Base-by-base conservation (phyloP, 2,329 filamentous ascomycete genomes). In the Cercospora nicotianae region DNA sequence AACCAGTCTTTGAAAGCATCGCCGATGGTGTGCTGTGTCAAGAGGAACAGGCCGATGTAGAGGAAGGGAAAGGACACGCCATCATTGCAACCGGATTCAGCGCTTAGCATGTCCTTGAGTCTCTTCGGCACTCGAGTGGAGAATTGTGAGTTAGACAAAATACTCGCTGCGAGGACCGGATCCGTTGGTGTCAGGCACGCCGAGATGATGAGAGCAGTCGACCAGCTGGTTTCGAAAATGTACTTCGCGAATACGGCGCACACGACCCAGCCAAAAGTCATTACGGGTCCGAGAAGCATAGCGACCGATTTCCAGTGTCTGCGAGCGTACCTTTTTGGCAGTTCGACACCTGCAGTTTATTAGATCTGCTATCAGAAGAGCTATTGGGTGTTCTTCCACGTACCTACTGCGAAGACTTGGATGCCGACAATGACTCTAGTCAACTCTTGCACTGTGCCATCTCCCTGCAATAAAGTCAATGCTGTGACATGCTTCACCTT, bases 161-260 rank as follows among this genome's bases (percentile, higher is more conserved):
- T 85, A 23, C 80, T 83, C 3, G 85, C 83, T 1, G 85, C 83
- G 12, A 87, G 77, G 0, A 87, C 84, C 0, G 85, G 85, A 76
- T 87, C 86, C 0, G 86, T 87, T 1, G 85, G 86, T 0, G 85
- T 86, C 1, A 87, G 78, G 71, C 85, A 87, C 3, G 86, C 86
- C 0, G 82, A 82, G 26, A 87, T 82, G 5, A 85, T 80, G 45
- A 87, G 72, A 0, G 84, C 82, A 0, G 83, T 83, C 0, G 81
- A 73, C 31, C 82, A 71, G 59, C 81, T 78, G 0, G 80, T 83
- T 5, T 80, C 68, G 72, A 87, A 84, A 3, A 87, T 77, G 1
- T 81, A 69, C 42, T 77, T 78, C 18, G 84, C 80, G 68, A 87
- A 83, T 0, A 79, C 67, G 2, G 83, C 80, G 66, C 83, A 83